Evolutionary conservation across 192 early-diverging fungal genomes (phyloP).

Genomic region (Anaeromyces robustus): DNA sequence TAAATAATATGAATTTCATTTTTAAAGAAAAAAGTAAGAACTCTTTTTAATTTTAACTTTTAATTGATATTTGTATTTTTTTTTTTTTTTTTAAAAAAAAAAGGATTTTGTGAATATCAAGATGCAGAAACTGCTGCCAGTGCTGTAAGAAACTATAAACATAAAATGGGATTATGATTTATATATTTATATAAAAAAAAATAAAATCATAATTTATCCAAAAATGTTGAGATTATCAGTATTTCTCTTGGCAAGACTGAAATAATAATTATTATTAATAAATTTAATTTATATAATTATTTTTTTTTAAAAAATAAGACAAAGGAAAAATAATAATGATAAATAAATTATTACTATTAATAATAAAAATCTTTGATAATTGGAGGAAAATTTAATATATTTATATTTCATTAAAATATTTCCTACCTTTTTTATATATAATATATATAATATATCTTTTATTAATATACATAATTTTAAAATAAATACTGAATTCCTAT

Average conservation of each 20-base stretch:
- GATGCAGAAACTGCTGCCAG: constrained; percentile 85
- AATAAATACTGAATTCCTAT: constrained; percentile 53
- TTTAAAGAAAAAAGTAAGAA: too few relatives aligned
- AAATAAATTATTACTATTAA: constrained; percentile 4
- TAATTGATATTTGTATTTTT: too few relatives aligned
- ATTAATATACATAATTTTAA: neutral
- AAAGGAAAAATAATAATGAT: too few relatives aligned
- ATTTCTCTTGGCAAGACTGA: neutral
- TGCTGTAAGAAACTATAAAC: constrained; percentile 62
- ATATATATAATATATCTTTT: neutral
- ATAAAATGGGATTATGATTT: neutral
- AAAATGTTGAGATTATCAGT: neutral
- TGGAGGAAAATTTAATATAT: neutral
- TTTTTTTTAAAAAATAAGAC: too few relatives aligned
- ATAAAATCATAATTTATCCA: neutral
- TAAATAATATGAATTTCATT: neutral
- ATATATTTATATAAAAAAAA: neutral
- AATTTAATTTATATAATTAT: neutral
- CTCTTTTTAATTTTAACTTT: too few relatives aligned
- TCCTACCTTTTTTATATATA: neutral
- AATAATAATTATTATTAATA: neutral
- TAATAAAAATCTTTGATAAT: constrained; percentile 1
- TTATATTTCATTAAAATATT: neutral
- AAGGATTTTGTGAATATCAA: constrained; percentile 7
- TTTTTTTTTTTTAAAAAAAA: too few relatives aligned